Conservation (phyloP, 768 basidiomycete genomes). For the Fomitopsis serialis region DNA sequence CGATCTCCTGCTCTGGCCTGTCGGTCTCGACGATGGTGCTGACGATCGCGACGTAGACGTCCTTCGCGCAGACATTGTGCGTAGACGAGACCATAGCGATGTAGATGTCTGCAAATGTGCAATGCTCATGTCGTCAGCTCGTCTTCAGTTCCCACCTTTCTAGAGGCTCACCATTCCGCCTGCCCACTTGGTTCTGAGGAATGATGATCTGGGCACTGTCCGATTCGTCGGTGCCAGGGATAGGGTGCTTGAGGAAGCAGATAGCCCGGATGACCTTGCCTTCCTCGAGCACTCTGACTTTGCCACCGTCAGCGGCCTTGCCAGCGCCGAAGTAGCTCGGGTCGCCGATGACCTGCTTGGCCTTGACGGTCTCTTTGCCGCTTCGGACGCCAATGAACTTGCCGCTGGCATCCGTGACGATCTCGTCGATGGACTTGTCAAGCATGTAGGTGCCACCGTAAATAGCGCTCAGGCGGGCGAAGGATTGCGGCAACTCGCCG, state of each 20-base stretch:
- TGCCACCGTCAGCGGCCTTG: constrained; percentile 57
- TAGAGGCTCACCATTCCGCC: constrained; percentile 74
- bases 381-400: constrained; percentile 92
- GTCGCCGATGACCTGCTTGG: constrained; percentile 96
- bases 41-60: constrained; percentile 94
- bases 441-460: constrained; percentile 99
- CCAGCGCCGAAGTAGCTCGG: constrained; percentile 94
- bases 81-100: constrained; percentile 96
- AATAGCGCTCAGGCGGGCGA: constrained; percentile 96
- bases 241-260: constrained; percentile 96
- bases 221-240: constrained; percentile 92
- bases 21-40: constrained; percentile 97
- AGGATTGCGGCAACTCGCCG: constrained; percentile 97
- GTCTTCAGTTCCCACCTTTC: not conserved
- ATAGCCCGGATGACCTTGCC: constrained; percentile 95
- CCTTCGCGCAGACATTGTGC: constrained; percentile 96
- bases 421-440: constrained; percentile 88
- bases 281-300: constrained; percentile 85
- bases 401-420: constrained; percentile 80
- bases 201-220: constrained; percentile 98
- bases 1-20: constrained; percentile 86
- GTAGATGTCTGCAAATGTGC: constrained; percentile 91
- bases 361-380: constrained; percentile 88
- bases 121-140: constrained; percentile 1
- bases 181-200: constrained; percentile 93